Base-by-base conservation (phyloP, 805 yeast genomes). In the Diddensiella caesifluorescens region DNA sequence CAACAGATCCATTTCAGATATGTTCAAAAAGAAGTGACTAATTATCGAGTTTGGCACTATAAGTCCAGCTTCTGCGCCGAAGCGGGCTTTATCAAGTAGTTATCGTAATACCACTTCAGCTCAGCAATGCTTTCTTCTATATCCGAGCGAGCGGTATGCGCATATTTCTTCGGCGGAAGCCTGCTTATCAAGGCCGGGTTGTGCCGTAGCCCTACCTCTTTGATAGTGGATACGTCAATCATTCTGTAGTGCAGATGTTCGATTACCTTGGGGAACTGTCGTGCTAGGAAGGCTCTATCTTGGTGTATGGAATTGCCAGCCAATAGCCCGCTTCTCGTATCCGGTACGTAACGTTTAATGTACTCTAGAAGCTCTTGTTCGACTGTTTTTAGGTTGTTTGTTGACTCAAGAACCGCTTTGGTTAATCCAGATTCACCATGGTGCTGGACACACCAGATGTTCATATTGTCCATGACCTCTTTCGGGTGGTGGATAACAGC, bases 271-370 rank as follows among this genome's bases (percentile, higher is more conserved):
- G 97, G 97, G 67, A 92, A 79, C 55, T 90, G 95, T 40, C 75
- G 71, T 58, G 77, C 66, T 82, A 92, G 73, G 62, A 90, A 92
- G 38, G 83, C 70, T 45, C 87, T 74, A 60, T 92, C 99, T 80
- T 86, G 80, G 61, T 92, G 97, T 15, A 92, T 80, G 0, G 95
- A 75, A 53, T 90, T 92, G 1, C 99, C 99, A 0, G 95, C 95
- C 41, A 92, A 62, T 0, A 92, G 64, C 2, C 88, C 97, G 15
- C 67, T 64, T 2, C 77, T 67, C 7, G 67, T 65, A 12, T 65
- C 65, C 2, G 75, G 74, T 6, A 84, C 69, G 51, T 69, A 75
- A 49, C 66, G 67, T 50, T 70, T 58, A 39, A 92, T 64, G 55
- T 86, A 90, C 4, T 55, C 68, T 38, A 80, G 59, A 39, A 92